phyloP scores from a whole-genome alignment of 495 filamentous ascomycete species.

The Evernia prunastri region DNA sequence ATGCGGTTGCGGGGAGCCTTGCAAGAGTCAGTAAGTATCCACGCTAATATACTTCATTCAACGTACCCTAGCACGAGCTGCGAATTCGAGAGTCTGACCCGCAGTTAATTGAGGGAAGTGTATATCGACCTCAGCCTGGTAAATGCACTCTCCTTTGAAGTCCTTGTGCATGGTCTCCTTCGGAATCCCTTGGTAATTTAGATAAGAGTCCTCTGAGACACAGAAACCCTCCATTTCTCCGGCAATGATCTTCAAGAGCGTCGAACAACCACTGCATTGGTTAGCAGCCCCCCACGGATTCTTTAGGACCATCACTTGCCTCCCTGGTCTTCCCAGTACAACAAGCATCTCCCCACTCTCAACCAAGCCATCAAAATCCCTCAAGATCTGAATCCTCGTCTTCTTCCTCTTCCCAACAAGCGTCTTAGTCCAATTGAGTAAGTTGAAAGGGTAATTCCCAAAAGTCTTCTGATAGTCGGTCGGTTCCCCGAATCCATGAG shows the following conservation, averaged over 20 bases:
- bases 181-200: constrained; percentile 67
- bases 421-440: constrained; percentile 35
- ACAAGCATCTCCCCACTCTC: constrained; percentile 72
- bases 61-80: constrained; percentile 61
- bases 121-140: constrained; percentile 71
- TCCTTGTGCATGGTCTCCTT: constrained; percentile 57
- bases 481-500: constrained; percentile 67
- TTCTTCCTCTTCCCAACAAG: constrained; percentile 46
- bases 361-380: constrained; percentile 70
- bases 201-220: constrained; percentile 54
- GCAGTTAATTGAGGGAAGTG: constrained; percentile 78
- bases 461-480: constrained; percentile 71
- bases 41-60: too few species aligned
- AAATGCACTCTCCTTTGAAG: constrained; percentile 75
- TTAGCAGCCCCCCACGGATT: too few species aligned
- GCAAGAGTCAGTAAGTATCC: too few species aligned
- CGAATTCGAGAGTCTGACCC: constrained; percentile 71
- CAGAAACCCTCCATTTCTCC: constrained; percentile 70
- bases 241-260: constrained; percentile 71
- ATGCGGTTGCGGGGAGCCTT: constrained; percentile 60
- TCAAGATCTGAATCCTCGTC: constrained; percentile 65
- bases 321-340: constrained; percentile 73
- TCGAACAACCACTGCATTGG: constrained; percentile 70
- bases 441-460: constrained; percentile 29
- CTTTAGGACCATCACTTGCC: too few species aligned